These are phyloP conservation scores for Monosporascus ibericus DNA, from an alignment of 2,329 filamentous ascomycete species.

Conservation along the genomic window DNA sequence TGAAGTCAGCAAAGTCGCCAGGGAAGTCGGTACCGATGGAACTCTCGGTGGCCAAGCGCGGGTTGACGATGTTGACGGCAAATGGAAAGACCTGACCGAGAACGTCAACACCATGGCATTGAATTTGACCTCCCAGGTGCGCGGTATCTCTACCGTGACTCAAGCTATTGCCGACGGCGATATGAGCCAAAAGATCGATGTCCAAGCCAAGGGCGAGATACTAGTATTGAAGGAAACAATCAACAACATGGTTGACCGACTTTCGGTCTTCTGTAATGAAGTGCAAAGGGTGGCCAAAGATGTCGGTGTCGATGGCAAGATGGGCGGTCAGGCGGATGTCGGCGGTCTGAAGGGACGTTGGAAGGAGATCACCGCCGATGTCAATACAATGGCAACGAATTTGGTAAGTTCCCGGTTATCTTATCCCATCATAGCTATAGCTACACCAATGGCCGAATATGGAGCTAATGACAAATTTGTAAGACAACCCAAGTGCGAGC, in stretches of 20 bases:
- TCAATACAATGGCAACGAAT: slow-evolving; percentile 83
- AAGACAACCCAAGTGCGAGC: slow-evolving; percentile 95
- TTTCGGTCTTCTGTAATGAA: slow-evolving; percentile 94
- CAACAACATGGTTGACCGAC: slow-evolving; percentile 95
- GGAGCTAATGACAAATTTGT: slow-evolving; percentile 19
- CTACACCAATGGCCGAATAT: background rate
- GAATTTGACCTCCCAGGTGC: slow-evolving; percentile 68
- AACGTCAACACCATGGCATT: slow-evolving; percentile 76
- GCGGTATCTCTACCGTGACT: slow-evolving; percentile 88
- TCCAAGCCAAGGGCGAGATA: slow-evolving; percentile 92
- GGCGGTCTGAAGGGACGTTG: slow-evolving; percentile 88
- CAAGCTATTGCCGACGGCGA: slow-evolving; percentile 94
- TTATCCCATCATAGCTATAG: background rate
- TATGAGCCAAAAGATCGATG: slow-evolving; percentile 92
- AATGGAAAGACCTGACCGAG: slow-evolving; percentile 95
- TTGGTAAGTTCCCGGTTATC: slow-evolving; percentile 35
- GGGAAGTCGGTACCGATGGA: slow-evolving; percentile 94
- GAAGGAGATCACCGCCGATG: slow-evolving; percentile 97
- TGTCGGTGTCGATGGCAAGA: slow-evolving; percentile 95
- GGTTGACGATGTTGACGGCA: slow-evolving; percentile 91
- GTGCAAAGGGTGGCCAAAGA: slow-evolving; percentile 94
- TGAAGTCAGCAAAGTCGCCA: slow-evolving; percentile 90
- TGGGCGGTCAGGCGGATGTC: slow-evolving; percentile 95
- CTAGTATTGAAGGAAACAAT: slow-evolving; percentile 91
- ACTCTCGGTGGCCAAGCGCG: slow-evolving; percentile 89